Evolutionary conservation across 2,329 filamentous ascomycete species (phyloP).

Genomic region (Zymoseptoria tritici): DNA sequence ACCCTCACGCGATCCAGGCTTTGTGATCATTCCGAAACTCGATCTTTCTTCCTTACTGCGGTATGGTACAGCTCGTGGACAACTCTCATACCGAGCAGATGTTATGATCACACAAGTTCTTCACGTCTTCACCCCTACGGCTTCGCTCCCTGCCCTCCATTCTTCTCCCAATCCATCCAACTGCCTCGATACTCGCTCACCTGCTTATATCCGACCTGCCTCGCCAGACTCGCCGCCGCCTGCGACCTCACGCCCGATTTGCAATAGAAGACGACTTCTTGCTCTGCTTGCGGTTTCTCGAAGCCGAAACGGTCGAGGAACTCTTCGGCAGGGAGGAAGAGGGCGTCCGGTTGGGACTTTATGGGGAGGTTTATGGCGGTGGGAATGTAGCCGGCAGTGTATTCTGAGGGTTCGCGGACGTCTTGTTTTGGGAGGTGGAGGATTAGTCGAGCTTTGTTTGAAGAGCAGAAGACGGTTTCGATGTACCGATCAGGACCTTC

Average conservation of each 20-base stretch:
- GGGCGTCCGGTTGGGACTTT: constrained; percentile 65
- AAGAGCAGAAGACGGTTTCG: too few relatives aligned
- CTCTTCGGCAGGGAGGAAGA: constrained; percentile 67
- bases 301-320: constrained; percentile 81
- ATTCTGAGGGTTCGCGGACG: constrained; percentile 65
- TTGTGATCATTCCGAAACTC: too few relatives aligned
- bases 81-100: too few relatives aligned
- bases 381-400: constrained; percentile 64
- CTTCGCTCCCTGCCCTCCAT: constrained; percentile 53
- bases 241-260: constrained; percentile 79
- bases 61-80: too few relatives aligned
- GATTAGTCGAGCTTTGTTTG: not conserved
- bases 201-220: constrained; percentile 64
- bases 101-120: too few relatives aligned
- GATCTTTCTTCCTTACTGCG: too few relatives aligned
- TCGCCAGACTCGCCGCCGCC: constrained; percentile 69
- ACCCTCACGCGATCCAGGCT: too few relatives aligned
- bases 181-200: constrained; percentile 68
- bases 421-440: constrained; percentile 50
- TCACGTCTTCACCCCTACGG: too few relatives aligned
- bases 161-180: constrained; percentile 75
- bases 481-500: constrained; percentile 25
- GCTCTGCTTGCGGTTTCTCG: constrained; percentile 52
- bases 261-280: constrained; percentile 76
- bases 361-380: constrained; percentile 77